A percentile compares a stretch with the other conserved stretches of the same genome.
These are phyloP conservation scores for Macrophomina phaseolina DNA, from an alignment of 2,329 filamentous ascomycete genomes.

Conservation along the genomic window DNA sequence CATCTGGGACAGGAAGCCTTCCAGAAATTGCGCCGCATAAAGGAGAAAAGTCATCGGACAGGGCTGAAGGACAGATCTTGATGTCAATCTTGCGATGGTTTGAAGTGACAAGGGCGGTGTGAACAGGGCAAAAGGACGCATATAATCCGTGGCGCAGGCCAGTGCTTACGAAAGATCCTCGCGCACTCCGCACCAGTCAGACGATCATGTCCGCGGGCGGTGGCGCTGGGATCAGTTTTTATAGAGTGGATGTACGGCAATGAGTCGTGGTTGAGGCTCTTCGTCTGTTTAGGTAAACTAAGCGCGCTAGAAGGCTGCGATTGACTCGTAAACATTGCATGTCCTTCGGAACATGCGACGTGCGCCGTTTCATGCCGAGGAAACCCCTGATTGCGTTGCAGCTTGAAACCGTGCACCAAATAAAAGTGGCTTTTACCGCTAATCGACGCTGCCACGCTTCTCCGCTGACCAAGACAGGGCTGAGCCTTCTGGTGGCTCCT, in stretches of 20 bases:
- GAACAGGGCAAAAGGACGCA: neutral
- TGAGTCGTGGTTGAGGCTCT: constrained; percentile 23
- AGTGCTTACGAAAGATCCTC: constrained; percentile 1
- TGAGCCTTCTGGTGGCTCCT: constrained; percentile 3
- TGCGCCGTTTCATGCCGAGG: constrained; percentile 22
- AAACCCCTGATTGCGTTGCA: constrained; percentile 8
- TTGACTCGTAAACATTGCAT: constrained; percentile 22
- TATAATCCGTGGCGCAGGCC: neutral
- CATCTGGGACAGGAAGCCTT: neutral
- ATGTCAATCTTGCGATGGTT: too few species aligned
- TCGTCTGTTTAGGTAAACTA: constrained; percentile 16
- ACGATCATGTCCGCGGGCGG: neutral
- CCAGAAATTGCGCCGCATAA: constrained; percentile 13
- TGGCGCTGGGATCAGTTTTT: neutral
- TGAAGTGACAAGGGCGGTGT: neutral
- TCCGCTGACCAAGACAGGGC: constrained; percentile 2
- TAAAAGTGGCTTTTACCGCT: constrained; percentile 12
- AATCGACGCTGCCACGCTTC: constrained; percentile 10
- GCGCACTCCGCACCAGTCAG: neutral
- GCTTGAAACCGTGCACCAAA: constrained; percentile 22
- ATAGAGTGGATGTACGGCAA: neutral
- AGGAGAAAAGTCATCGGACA: neutral
- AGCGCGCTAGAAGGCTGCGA: constrained; percentile 18
- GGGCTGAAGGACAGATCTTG: neutral
- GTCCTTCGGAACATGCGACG: constrained; percentile 14